Evolutionary conservation across 441 rosid genomes (phyloP).

Genomic region (Populus hybrid): DNA sequence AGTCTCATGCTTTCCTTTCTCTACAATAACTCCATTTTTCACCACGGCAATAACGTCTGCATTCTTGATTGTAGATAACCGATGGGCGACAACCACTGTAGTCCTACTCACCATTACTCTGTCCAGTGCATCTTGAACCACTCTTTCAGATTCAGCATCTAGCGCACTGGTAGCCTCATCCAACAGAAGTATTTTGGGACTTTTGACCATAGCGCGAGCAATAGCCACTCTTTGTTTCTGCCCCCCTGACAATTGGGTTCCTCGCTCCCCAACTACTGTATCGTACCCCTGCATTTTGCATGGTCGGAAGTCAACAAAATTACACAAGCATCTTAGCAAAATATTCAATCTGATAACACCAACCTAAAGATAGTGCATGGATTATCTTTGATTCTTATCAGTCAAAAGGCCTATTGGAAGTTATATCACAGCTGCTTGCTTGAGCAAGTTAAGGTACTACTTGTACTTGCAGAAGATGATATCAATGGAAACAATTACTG

Average conservation of each 20-base stretch:
- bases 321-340: background rate
- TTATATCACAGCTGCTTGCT: background rate
- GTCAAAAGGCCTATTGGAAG: too few relatives aligned
- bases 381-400: too few relatives aligned
- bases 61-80: constrained; percentile 52
- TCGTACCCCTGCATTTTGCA: constrained; percentile 55
- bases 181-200: constrained; percentile 49
- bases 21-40: constrained; percentile 57
- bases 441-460: too few relatives aligned
- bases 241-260: constrained; percentile 74
- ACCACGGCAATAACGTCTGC: constrained; percentile 66
- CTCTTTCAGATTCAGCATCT: constrained; percentile 63
- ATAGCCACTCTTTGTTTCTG: constrained; percentile 80
- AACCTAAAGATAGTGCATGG: background rate
- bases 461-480: background rate
- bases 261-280: constrained; percentile 68
- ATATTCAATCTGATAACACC: background rate
- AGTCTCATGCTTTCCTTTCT: constrained; percentile 62
- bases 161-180: constrained; percentile 81
- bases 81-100: constrained; percentile 64
- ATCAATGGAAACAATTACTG: too few relatives aligned
- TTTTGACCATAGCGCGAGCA: constrained; percentile 65
- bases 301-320: constrained; percentile 31
- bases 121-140: constrained; percentile 68
- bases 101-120: constrained; percentile 54